Base-by-base conservation (phyloP, 164 flowering plant species). In the Kingdonia uniflora region DNA sequence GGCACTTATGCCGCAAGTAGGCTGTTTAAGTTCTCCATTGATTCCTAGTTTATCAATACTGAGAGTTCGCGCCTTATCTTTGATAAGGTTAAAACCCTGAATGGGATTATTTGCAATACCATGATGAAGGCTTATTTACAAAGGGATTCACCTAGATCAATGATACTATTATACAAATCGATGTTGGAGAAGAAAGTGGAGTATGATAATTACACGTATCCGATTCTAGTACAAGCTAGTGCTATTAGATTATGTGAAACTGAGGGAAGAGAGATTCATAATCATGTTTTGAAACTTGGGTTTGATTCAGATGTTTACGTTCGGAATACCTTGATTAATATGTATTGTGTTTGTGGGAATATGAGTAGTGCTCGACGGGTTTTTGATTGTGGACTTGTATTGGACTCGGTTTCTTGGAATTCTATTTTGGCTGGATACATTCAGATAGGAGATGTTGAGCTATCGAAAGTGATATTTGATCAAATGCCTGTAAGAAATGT, bases 361-460 rank as follows among this genome's bases (percentile, higher is more conserved):
- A 7, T 75, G 29, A 19, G 25, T 2, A 60, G 64, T 61, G 69
- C 79, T 1, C 56, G 76, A 17, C 52, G 26, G 52, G 19, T 71
- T 63, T 75, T 75, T 42, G 79, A 75, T 59, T 63, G 23, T 42
- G 69, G 69, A 46, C 24, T 49, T 41, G 61, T 54, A 19, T 11
- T 54, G 58, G 76, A 72, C 45, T 43, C 45, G 16, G 72, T 72
- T 52, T 75, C 79, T 5, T 75, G 79, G 79, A 72, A 71, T 52
- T 60, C 76, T 0, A 66, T 72, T 16, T 50, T 75, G 59, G 74
- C 72, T 23, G 74, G 72, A 22, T 75, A 75, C 57, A 70, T 69
- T 41, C 57, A 44, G 42, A 47, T 14, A 6, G 76, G 79, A 11
- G 57, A 55, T 50, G 71, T 71, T 11, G 67, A 66, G 10, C 65